These are phyloP conservation scores for Pseudognaphalium luteoalbum DNA, from an alignment of 129 eudicot genomes.

Conservation along the genomic window DNA sequence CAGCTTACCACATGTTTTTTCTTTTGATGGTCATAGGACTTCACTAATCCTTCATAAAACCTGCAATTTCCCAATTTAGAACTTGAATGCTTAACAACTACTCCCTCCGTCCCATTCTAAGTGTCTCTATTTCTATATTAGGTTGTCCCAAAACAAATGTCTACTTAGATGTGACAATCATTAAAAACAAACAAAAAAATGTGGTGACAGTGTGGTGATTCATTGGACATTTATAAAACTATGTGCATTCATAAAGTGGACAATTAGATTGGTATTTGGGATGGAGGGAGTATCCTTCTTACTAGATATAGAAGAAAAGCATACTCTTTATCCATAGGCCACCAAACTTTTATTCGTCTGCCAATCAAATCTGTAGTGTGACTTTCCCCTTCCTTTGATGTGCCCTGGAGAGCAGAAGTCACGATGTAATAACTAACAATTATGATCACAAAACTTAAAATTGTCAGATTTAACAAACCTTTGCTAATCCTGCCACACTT, in stretches of 20 bases:
- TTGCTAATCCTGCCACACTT: conserved; percentile 62
- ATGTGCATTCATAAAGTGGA: background rate
- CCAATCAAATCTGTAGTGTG: conserved; percentile 71
- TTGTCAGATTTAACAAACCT: conserved; percentile 51
- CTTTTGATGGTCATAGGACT: conserved; percentile 84
- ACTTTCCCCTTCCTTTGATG: conserved; percentile 54
- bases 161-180: background rate
- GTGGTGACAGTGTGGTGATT: background rate
- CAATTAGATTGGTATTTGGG: too few species aligned
- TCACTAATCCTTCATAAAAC: conserved; percentile 93
- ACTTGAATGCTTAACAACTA: background rate
- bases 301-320: conserved; percentile 30
- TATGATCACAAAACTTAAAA: background rate
- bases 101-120: too few species aligned
- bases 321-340: conserved; percentile 95
- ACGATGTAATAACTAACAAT: conserved; percentile 5
- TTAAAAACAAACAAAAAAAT: too few species aligned
- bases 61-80: conserved; percentile 35
- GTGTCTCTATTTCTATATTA: too few species aligned
- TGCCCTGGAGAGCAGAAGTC: conserved; percentile 48
- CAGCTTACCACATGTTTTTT: conserved; percentile 81
- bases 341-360: conserved; percentile 81
- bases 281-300: background rate
- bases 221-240: too few species aligned
- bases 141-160: background rate